These are phyloP conservation scores for Fusarium decemcellulare DNA, from an alignment of 2,329 filamentous ascomycete species.

Conservation along the genomic window DNA sequence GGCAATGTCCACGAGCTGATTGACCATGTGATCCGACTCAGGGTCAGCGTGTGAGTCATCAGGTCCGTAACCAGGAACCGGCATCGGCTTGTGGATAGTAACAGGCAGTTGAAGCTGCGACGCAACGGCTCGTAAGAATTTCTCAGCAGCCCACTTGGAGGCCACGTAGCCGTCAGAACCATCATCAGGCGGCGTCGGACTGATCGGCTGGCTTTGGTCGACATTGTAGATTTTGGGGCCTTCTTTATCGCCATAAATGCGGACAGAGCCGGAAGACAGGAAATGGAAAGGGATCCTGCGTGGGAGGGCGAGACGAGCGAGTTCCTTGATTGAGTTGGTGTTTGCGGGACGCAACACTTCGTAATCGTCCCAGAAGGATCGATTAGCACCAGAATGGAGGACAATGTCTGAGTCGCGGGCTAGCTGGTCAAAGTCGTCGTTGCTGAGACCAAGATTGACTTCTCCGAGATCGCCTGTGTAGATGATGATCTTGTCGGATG, in stretches of 20 bases:
- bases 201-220: too few species aligned
- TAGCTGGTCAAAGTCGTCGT: neutral
- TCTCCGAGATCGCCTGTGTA: neutral
- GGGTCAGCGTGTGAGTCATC: neutral
- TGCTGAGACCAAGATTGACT: fast-evolving
- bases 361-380: slow-evolving; percentile 1
- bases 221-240: too few species aligned
- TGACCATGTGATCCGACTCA: neutral
- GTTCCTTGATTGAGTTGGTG: neutral
- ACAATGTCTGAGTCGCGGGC: neutral
- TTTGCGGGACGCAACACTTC: neutral
- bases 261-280: too few species aligned
- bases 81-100: slow-evolving; percentile 21
- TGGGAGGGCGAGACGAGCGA: neutral
- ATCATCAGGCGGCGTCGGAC: slow-evolving; percentile 8
- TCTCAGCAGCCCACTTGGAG: slow-evolving; percentile 53
- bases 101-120: slow-evolving; percentile 12
- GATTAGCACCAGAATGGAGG: neutral
- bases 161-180: slow-evolving; percentile 49
- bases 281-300: too few species aligned
- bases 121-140: slow-evolving; percentile 45
- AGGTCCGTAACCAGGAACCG: neutral
- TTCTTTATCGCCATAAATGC: too few species aligned
- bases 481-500: too few species aligned
- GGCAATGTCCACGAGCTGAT: neutral